These are phyloP conservation scores for Fomitiporia mediterranea DNA, from an alignment of 1,284 basidiomycete species.

Conservation along the genomic window DNA sequence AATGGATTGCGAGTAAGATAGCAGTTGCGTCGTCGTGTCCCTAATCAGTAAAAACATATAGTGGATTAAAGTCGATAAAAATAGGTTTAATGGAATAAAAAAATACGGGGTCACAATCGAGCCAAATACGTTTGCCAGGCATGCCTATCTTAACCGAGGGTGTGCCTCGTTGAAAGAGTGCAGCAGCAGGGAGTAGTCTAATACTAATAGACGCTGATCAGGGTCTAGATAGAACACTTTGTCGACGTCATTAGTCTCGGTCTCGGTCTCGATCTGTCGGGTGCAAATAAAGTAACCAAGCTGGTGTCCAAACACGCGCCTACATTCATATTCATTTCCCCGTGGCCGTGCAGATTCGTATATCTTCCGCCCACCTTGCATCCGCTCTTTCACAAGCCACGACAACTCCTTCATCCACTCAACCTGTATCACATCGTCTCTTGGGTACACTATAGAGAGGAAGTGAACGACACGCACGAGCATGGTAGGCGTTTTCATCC, in stretches of 20 bases:
- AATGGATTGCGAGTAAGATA: conserved; percentile 68
- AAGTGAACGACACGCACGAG: not conserved
- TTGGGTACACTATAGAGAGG: too few species aligned
- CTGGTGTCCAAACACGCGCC: conserved; percentile 7
- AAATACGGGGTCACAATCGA: conserved; percentile 54
- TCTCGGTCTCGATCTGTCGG: too few species aligned
- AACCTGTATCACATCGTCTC: too few species aligned
- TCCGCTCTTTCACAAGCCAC: not conserved
- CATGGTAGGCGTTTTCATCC: too few species aligned
- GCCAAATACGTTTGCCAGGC: conserved; percentile 37
- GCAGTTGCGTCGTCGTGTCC: conserved; percentile 85
- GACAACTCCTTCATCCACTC: too few species aligned
- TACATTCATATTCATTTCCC: conserved; percentile 1
- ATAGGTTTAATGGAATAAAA: too few species aligned
- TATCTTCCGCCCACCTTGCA: too few species aligned
- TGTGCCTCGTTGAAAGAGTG: not conserved
- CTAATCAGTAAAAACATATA: conserved; percentile 32
- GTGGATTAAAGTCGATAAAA: conserved; percentile 10
- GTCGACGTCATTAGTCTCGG: too few species aligned
- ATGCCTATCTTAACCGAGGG: too few species aligned
- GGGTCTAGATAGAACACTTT: too few species aligned
- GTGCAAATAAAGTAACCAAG: too few species aligned
- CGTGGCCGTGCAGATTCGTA: not conserved
- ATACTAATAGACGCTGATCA: not conserved
- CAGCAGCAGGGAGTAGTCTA: not conserved